Evolutionary conservation across 192 early-diverging fungal genomes (phyloP).

Genomic region (Geranomyces variabilis): DNA sequence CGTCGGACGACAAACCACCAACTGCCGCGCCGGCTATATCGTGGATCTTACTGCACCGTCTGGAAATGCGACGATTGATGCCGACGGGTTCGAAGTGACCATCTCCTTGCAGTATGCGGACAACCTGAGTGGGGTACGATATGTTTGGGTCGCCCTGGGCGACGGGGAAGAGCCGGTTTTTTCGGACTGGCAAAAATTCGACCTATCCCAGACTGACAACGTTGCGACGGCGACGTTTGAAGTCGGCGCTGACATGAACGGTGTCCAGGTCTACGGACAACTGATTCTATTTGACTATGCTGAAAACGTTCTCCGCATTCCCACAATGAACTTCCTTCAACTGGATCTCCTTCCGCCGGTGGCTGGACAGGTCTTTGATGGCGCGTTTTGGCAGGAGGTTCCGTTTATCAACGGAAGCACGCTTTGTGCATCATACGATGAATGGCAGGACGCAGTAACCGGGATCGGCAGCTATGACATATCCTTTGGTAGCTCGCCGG

Average conservation of each 20-base stretch:
- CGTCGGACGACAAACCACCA: not conserved
- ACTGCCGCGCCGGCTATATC: conserved; percentile 7
- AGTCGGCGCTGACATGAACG: not conserved
- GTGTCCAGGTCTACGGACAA: not conserved
- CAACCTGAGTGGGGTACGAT: not conserved
- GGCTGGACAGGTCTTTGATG: conserved; percentile 1
- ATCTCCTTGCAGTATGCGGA: conserved; percentile 14
- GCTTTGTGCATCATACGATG: no score
- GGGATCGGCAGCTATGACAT: not conserved
- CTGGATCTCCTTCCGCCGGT: not conserved
- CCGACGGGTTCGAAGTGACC: not conserved
- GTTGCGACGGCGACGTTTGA: not conserved
- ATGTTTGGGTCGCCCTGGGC: not conserved
- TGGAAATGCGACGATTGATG: no score
- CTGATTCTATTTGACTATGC: not conserved
- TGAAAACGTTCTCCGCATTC: not conserved
- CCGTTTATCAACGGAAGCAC: no score
- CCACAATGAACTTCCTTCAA: not conserved
- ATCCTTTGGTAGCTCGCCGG: not conserved
- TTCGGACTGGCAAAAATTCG: not conserved
- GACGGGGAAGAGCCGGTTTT: not conserved
- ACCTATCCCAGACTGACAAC: not conserved
- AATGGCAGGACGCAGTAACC: no score
- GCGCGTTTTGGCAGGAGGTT: no score
- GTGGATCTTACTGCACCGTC: conserved; percentile 13